Base-by-base conservation (phyloP, 2,329 filamentous ascomycete genomes). In the Drechslerella dactyloides region DNA sequence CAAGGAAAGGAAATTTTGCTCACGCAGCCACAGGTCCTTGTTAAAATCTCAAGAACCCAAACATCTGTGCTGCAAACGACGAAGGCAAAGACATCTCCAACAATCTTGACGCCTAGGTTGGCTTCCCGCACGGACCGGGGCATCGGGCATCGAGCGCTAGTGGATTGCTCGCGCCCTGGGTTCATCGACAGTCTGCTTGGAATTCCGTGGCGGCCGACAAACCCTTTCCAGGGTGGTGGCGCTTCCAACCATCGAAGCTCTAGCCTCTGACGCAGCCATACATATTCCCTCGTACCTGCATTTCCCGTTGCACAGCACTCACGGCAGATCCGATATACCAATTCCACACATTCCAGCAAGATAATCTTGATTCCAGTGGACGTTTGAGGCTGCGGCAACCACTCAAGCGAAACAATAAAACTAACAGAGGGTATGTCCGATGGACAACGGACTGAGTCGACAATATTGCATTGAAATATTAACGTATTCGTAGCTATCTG, bases 381-480 rank as follows among this genome's bases (percentile, higher is more conserved):
- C 27, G 66, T 70, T 64, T 64, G 66, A 70, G 59, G 66, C 55
- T 70, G 66, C 54, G 50, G 53, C 57, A 51, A 52, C 42, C 15
- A 15, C n/a, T 42, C 37, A 15, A 35, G 7, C 40, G 50, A 58
- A 42, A 64, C 54, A 59, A 24, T 11, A 19, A 51, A 27, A 54
- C n/a, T 54, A 23, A 55, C n/a, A 24, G 17, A 10, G 2, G 53
- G 54, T 44, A 51, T 52, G 30, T 30, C 61, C 35, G 59, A 60
- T 64, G 64, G 53, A 37, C 59, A 70, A 40, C 59, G 59, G 53
- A 40, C 13, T 7, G 8, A 37, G 60, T 51, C 59, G 48, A 50
- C 52, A 35, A 55, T 42, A 42, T 42, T 17, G 37, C 37, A 42
- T 42, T 13, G 4, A 42, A 17, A 42, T 42, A 5, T 42, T 17